Conservation (phyloP, 2,329 filamentous ascomycete species). For the Colletotrichum sp. region DNA sequence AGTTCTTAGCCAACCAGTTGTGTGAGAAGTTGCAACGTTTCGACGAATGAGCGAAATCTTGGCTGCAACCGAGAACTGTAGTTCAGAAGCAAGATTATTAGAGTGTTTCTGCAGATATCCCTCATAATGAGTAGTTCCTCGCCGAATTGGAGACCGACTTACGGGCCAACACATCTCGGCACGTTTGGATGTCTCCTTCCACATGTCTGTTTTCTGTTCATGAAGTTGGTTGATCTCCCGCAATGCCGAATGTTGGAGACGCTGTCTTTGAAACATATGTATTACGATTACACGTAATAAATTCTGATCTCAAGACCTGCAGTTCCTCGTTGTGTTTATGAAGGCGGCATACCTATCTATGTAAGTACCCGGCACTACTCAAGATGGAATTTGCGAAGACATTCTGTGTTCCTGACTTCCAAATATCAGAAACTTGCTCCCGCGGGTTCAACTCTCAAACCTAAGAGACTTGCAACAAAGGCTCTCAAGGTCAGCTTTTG, state of each 20-base stretch:
- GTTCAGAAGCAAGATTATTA: neutral
- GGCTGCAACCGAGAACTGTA: neutral
- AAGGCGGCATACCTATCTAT: too few species aligned
- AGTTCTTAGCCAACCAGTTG: too few species aligned
- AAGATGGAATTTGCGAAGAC: neutral
- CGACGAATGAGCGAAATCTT: neutral
- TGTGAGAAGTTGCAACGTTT: neutral
- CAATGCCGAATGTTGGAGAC: neutral
- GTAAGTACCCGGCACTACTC: neutral
- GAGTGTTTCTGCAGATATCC: neutral
- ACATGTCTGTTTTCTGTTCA: neutral
- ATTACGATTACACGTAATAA: too few species aligned
- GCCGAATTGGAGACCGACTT: neutral
- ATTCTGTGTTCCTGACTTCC: neutral
- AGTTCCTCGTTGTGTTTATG: neutral
- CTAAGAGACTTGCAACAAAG: neutral
- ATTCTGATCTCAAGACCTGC: neutral
- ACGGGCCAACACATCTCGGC: fast-evolving
- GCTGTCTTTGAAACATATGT: too few species aligned
- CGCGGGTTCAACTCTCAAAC: neutral
- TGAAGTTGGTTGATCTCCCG: neutral
- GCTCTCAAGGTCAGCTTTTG: neutral
- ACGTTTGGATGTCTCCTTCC: neutral
- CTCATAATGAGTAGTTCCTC: neutral
- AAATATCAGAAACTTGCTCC: neutral